Evolutionary conservation across 805 yeast genomes (phyloP), one percentile per base, ranked within the genome.

Genomic region (Lipomyces sp.): DNA sequence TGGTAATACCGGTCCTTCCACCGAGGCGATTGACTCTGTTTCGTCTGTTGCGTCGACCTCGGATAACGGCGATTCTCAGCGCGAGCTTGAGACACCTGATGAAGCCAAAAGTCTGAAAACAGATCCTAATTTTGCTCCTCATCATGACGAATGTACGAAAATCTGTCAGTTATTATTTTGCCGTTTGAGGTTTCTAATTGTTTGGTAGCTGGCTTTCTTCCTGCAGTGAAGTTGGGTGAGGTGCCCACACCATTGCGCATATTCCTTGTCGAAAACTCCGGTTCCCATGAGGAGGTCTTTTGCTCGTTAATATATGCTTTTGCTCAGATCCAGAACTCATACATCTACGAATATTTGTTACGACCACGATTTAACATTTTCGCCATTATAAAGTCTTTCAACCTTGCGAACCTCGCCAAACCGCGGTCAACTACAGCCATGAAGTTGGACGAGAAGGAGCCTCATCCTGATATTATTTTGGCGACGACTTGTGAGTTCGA

Each of bases 401-500:
- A 57, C 33, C 57, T 67, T 15, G 39, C 45, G 13, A 67, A 66
- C 53, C 50, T 67, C 24, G 56, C 71, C 2, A 56, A 60, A 57
- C 67, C 70, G 5, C 66, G 69, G 29, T 63, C 58, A 6, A 57
- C 71, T 3, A 56, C 67, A 4, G 53, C 64, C 3, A 60, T 67
- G 66, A 66, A 59, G 59, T 63, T 67, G 48, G 62, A 64, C 42
- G 65, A 63, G 42, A 37, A 30, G 64, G 57, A 66, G 39, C 71
- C 71, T 3, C 42, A 63, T 39, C 71, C 71, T 10, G 71, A 69
- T 29, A 57, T 69, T 15, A 48, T 69, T 30, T 51, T 69, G 24
- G 67, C 65, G 24, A 69, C 71, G 32, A 69, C 71, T 18, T 69
- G 71, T 56, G 71, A 69, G 57, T 66, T 62, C 32, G 71, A 69